Percentiles rank a stretch among this genome's conserved stretches.
Evolutionary conservation across 2,329 filamentous ascomycete genomes (phyloP).

Genomic region (Epichloe gansuensis): DNA sequence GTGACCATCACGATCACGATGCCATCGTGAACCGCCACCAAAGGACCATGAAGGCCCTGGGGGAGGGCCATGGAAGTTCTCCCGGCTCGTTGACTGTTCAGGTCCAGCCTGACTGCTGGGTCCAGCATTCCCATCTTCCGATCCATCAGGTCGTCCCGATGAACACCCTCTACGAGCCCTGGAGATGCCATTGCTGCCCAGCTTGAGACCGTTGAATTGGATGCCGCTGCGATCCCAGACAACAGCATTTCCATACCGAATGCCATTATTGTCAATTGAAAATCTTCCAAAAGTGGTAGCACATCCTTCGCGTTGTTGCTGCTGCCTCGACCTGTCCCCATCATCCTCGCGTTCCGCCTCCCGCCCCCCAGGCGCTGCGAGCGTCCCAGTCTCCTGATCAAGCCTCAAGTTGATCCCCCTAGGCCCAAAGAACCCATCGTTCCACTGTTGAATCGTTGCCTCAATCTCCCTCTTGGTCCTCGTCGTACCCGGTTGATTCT

Average conservation of each 20-base stretch:
- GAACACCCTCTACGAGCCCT: constrained; percentile 1
- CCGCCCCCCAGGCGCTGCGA: constrained; percentile 15
- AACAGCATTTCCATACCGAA: constrained; percentile 30
- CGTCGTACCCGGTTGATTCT: constrained; percentile 11
- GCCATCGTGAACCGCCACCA: background rate
- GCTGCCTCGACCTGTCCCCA: constrained; percentile 3
- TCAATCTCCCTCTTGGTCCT: constrained; percentile 21
- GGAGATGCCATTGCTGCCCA: constrained; percentile 28
- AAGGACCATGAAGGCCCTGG: background rate
- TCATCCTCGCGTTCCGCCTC: constrained; percentile 11
- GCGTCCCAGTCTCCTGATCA: constrained; percentile 9
- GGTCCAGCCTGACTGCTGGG: background rate
- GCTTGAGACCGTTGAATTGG: constrained; percentile 30
- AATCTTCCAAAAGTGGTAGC: constrained; percentile 19
- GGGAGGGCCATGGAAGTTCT: background rate
- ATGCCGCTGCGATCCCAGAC: constrained; percentile 32
- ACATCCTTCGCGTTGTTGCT: constrained; percentile 6
- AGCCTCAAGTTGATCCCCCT: constrained; percentile 32
- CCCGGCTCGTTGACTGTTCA: background rate
- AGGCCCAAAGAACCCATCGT: constrained; percentile 41
- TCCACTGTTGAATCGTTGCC: constrained; percentile 39
- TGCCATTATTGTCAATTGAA: constrained; percentile 28
- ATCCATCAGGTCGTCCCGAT: background rate
- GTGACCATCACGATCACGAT: constrained; percentile 7
- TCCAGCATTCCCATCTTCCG: background rate